Percentiles rank a stretch among this genome's conserved stretches.
phyloP scores from a whole-genome alignment of 1,139 yeast genomes.

The Cylindricascospora bacillispora region DNA sequence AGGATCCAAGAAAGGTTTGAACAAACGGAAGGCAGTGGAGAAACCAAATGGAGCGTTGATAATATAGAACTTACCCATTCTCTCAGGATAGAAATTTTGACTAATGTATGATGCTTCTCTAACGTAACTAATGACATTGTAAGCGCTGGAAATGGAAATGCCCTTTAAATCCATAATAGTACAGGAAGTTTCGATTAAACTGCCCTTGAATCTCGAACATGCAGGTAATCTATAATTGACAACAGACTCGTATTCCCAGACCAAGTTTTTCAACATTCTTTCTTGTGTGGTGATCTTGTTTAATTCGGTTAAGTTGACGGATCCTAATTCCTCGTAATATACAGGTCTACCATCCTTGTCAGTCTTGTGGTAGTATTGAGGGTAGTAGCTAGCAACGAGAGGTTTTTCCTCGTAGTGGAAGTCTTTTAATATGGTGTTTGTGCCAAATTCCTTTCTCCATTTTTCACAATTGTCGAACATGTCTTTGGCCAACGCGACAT shows the following conservation, averaged over 20 bases:
- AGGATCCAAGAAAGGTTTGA: conserved; percentile 92
- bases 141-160: conserved; percentile 71
- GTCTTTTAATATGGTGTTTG: conserved; percentile 73
- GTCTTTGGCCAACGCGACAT: conserved; percentile 57
- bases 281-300: conserved; percentile 89
- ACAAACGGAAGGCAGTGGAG: conserved; percentile 80
- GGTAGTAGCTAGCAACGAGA: conserved; percentile 76
- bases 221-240: conserved; percentile 81
- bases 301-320: conserved; percentile 82
- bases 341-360: conserved; percentile 96
- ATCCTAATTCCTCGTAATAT: conserved; percentile 86
- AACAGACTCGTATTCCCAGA: conserved; percentile 95
- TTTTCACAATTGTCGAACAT: conserved; percentile 84
- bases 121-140: conserved; percentile 77
- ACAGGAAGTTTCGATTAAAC: conserved; percentile 86
- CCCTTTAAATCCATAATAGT: conserved; percentile 93
- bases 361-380: conserved; percentile 94
- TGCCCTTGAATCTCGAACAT: conserved; percentile 71
- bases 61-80: conserved; percentile 95
- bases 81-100: conserved; percentile 97
- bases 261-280: conserved; percentile 89
- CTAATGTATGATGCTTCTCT: conserved; percentile 89
- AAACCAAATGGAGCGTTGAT: conserved; percentile 97
- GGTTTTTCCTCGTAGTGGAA: conserved; percentile 88
- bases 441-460: conserved; percentile 83